These are phyloP conservation scores for Solanum clarkiae DNA, from an alignment of 257 asterid genomes.

Conservation along the genomic window DNA sequence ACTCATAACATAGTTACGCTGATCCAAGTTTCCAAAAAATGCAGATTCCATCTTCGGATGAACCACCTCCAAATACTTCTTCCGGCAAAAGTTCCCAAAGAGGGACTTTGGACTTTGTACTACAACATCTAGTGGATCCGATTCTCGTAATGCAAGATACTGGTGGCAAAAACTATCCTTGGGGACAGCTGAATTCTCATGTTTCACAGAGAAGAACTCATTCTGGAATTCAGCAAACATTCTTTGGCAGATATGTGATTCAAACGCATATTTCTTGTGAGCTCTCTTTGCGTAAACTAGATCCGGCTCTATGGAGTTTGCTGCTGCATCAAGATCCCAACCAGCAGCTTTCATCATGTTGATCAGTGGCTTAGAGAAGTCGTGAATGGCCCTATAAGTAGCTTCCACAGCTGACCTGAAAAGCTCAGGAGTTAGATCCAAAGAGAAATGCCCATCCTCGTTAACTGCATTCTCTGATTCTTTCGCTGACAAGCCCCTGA, in stretches of 20 bases:
- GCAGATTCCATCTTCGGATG: conserved; percentile 96
- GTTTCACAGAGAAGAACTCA: conserved; percentile 44
- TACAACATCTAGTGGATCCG: conserved; percentile 83
- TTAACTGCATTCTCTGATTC: conserved; percentile 63
- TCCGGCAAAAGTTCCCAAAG: conserved; percentile 73
- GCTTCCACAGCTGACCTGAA: conserved; percentile 66
- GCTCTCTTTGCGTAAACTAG: conserved; percentile 77
- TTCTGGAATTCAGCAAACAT: conserved; percentile 94
- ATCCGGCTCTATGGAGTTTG: conserved; percentile 75
- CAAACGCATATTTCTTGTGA: conserved; percentile 95
- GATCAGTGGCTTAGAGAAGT: conserved; percentile 91
- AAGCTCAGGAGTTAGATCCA: conserved; percentile 66
- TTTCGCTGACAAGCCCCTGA: conserved; percentile 76
- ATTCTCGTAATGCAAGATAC: conserved; percentile 64
- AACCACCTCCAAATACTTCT: conserved; percentile 55
- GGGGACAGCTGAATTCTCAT: conserved; percentile 19
- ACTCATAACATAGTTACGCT: conserved; percentile 45
- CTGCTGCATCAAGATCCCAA: conserved; percentile 99
- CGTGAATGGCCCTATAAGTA: conserved; percentile 82
- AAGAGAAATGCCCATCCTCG: conserved; percentile 30
- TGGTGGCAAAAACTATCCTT: conserved; percentile 50
- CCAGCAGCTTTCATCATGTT: conserved; percentile 99
- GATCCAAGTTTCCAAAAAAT: conserved; percentile 85
- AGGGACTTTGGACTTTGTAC: conserved; percentile 62
- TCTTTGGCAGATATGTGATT: conserved; percentile 86